Evolutionary conservation across 352 stramenopile species (phyloP), one percentile per base, ranked within the genome.

Genomic region (Phytopythium mirpurense): DNA sequence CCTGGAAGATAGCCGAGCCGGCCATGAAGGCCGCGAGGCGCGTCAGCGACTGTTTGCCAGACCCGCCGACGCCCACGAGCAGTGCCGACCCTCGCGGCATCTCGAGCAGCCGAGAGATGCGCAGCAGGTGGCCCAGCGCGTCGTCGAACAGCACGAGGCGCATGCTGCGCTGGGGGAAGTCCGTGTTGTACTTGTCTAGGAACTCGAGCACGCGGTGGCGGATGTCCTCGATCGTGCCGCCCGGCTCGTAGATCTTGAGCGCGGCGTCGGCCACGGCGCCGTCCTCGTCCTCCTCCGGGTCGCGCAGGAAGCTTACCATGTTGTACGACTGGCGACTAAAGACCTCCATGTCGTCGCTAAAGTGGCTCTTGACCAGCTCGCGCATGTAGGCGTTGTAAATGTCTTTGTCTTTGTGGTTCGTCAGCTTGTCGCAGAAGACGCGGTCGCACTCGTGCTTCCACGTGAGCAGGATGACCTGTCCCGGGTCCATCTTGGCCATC

Each of bases 101-200:
- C 50, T 98, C 94, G 23, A 99, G 78, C 45, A 99, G 63, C 15
- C 97, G 84, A 24, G 92, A 98, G 42, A 99, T 97, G 29, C 96
- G 86, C 34, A 99, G 70, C 41, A 99, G 72, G 64, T 99, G 96
- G 24, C 96, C 90, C 14, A 99, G 68, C 1, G 96, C 96, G 65
- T 99, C 96, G 59, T 99, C 96, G 67, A 99, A 99, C 5, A 99
- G 81, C 34, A 99, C 96, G 24, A 99, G 80, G 12, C 98, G 90
- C 88, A 99, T 98, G 57, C 90, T 88, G 29, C 96, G 93, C 36
- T 97, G 90, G 14, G 96, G 96, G 59, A 96, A 98, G 31, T 99
- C 93, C 10, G 91, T 94, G 64, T 99, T 99, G 72, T 98, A 98
- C 72, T 98, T 98, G 29, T 96, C 82, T 43, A 99, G 72, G 67